A percentile compares a stretch with the other conserved stretches of the same genome.
Evolutionary conservation across 306 rosid genomes (phyloP).

Genomic region (Mimosa bimucronata): DNA sequence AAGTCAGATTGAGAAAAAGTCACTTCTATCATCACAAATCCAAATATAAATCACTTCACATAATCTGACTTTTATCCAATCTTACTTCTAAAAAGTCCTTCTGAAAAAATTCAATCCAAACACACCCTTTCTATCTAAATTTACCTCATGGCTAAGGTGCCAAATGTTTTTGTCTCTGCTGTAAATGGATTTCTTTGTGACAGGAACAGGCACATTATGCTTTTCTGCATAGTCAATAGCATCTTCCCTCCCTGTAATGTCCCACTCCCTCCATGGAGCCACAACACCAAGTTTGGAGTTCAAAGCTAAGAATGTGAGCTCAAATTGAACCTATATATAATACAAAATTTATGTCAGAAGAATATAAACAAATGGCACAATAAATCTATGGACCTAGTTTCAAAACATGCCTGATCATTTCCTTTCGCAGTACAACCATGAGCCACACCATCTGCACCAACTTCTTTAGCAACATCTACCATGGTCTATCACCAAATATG

Average conservation of each 20-base stretch:
- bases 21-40: too few relatives aligned
- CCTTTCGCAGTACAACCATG: conserved; percentile 99
- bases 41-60: too few relatives aligned
- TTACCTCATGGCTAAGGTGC: conserved; percentile 99
- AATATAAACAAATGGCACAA: not conserved
- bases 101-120: too few relatives aligned
- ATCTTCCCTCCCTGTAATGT: conserved; percentile 94
- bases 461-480: conserved; percentile 94
- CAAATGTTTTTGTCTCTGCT: conserved; percentile 96
- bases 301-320: conserved; percentile 91
- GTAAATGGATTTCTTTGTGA: conserved; percentile 92
- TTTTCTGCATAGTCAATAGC: conserved; percentile 86
- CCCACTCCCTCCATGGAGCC: conserved; percentile 99
- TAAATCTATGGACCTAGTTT: conserved; percentile 6
- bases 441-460: conserved; percentile 97
- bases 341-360: conserved; percentile 32
- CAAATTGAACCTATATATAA: conserved; percentile 79
- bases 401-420: conserved; percentile 82
- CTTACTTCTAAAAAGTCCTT: too few relatives aligned
- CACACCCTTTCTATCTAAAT: not conserved
- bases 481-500: conserved; percentile 62
- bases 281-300: conserved; percentile 89
- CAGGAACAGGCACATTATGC: conserved; percentile 91
- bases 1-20: too few relatives aligned
- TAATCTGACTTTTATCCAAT: too few relatives aligned